phyloP scores from a whole-genome alignment of 139 green algal genomes.

The Spirogloea muscicola region DNA sequence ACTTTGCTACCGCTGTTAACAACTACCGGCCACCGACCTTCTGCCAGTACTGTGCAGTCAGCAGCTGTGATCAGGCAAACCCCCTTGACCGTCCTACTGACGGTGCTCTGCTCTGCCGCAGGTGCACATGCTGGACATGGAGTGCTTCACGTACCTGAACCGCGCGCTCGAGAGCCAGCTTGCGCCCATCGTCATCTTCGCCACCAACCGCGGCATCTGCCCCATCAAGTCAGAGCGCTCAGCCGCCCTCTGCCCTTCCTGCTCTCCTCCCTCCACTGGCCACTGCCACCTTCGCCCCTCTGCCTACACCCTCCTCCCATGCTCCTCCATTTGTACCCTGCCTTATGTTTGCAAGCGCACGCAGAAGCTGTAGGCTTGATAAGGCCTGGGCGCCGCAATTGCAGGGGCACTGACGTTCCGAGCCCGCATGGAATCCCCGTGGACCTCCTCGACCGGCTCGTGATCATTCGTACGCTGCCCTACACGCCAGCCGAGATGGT shows the following conservation, averaged over 20 bases:
- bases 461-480: slow-evolving; percentile 97
- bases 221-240: slow-evolving; percentile 31
- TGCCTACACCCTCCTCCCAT: not conserved
- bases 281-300: not conserved
- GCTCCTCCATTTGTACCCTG: not conserved
- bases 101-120: slow-evolving; percentile 14
- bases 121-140: slow-evolving; percentile 98
- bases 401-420: slow-evolving; percentile 68
- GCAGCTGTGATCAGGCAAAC: too few species aligned
- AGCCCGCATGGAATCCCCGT: slow-evolving; percentile 92
- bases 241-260: not conserved
- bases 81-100: too few species aligned
- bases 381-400: too few species aligned
- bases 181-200: slow-evolving; percentile 96
- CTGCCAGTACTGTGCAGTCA: too few species aligned
- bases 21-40: too few species aligned
- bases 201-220: slow-evolving; percentile 95
- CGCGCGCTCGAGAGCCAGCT: slow-evolving; percentile 79
- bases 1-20: too few species aligned
- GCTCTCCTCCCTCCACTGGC: not conserved
- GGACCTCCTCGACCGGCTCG: slow-evolving; percentile 92
- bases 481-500: slow-evolving; percentile 67
- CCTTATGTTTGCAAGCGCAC: not conserved
- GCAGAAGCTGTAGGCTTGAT: too few species aligned
- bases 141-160: slow-evolving; percentile 99